phyloP scores from a whole-genome alignment of 73 alveolate species.

The Tetrahymena borealis region DNA sequence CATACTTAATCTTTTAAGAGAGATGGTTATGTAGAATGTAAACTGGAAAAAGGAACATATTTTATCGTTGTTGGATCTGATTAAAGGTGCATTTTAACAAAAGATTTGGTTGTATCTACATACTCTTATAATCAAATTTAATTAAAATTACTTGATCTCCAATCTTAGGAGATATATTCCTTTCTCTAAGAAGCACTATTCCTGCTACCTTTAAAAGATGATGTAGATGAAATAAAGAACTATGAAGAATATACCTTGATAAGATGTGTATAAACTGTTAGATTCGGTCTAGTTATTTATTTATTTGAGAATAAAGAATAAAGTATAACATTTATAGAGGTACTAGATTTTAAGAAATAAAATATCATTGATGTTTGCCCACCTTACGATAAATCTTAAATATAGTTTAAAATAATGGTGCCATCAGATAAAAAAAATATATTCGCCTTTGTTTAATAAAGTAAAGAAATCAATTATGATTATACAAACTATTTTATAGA shows the following conservation, averaged over 20 bases:
- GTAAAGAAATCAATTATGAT: too few relatives aligned
- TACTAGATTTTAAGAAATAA: neutral
- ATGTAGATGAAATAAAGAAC: slow-evolving; percentile 20
- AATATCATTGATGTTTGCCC: slow-evolving; percentile 1
- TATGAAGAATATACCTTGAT: neutral
- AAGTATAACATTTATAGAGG: neutral
- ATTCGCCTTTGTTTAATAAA: too few relatives aligned
- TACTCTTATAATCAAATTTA: neutral
- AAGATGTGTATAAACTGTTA: neutral
- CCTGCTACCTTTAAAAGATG: neutral
- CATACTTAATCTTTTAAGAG: slow-evolving; percentile 76
- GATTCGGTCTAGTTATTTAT: slow-evolving; percentile 8
- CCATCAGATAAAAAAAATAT: too few relatives aligned
- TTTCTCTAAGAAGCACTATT: slow-evolving; percentile 1
- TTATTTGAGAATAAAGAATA: slow-evolving; percentile 5
- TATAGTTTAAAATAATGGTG: too few relatives aligned
- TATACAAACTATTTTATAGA: too few relatives aligned
- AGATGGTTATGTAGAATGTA: slow-evolving; percentile 65
- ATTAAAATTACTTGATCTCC: neutral
- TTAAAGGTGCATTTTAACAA: slow-evolving; percentile 24
- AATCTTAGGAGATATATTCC: neutral
- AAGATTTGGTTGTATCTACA: slow-evolving; percentile 8
- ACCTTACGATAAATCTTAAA: too few relatives aligned
- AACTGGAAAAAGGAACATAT: slow-evolving; percentile 71
- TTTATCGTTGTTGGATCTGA: slow-evolving; percentile 72